Evolutionary conservation across 768 basidiomycete species (phyloP).

Genomic region (Termitomyces heimii): DNA sequence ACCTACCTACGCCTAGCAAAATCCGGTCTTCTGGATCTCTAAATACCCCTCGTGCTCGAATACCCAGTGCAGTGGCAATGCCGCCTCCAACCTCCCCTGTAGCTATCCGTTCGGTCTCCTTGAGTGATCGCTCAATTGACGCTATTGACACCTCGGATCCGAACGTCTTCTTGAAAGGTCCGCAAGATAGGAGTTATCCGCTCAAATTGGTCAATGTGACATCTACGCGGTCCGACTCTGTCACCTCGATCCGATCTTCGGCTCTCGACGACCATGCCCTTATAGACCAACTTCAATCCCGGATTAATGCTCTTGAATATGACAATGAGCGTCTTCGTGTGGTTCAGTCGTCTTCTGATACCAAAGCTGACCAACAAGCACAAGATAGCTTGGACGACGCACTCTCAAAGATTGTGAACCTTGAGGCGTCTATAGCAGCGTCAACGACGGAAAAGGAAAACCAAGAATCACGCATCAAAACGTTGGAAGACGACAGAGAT

Average conservation of each 20-base stretch:
- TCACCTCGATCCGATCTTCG: slow-evolving; percentile 28
- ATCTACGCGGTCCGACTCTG: slow-evolving; percentile 34
- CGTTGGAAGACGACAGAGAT: slow-evolving; percentile 38
- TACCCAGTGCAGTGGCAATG: slow-evolving; percentile 76
- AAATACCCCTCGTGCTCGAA: slow-evolving; percentile 56
- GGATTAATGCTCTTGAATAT: slow-evolving; percentile 59
- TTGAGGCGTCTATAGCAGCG: slow-evolving; percentile 35
- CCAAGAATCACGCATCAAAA: slow-evolving; percentile 37
- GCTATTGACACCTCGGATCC: slow-evolving; percentile 24
- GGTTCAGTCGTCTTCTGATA: slow-evolving; percentile 19
- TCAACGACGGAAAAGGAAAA: slow-evolving; percentile 38
- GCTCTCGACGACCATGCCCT: slow-evolving; percentile 28
- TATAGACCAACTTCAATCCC: slow-evolving; percentile 37
- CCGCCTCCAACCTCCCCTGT: slow-evolving; percentile 71
- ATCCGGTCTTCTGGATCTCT: slow-evolving; percentile 29
- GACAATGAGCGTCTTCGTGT: slow-evolving; percentile 60
- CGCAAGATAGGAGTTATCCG: slow-evolving; percentile 32
- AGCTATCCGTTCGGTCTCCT: slow-evolving; percentile 30
- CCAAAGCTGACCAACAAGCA: slow-evolving; percentile 36
- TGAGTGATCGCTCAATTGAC: slow-evolving; percentile 22
- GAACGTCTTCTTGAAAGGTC: slow-evolving; percentile 21
- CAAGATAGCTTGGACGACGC: slow-evolving; percentile 42
- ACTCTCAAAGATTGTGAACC: slow-evolving; percentile 28
- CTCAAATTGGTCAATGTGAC: slow-evolving; percentile 25
- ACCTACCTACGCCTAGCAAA: slow-evolving; percentile 25